A percentile compares a stretch with the other conserved stretches of the same genome.
Evolutionary conservation across 148 eudicot genomes (phyloP).

Genomic region (Rhododendron williamsianum): DNA sequence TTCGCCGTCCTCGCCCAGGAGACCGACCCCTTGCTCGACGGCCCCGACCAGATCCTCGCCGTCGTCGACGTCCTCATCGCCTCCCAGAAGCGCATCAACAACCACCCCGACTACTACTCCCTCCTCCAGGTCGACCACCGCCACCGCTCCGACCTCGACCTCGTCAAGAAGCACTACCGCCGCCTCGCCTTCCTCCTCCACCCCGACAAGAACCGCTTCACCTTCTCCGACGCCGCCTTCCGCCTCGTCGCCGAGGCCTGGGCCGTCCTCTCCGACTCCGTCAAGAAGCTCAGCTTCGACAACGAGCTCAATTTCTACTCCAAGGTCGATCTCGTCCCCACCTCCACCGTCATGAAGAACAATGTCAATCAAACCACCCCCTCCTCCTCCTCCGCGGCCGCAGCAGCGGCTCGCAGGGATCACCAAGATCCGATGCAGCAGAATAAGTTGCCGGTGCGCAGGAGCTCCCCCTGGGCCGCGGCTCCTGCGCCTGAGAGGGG

Average conservation of each 20-base stretch:
- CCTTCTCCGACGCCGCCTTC: constrained; percentile 8
- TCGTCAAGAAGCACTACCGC: constrained; percentile 6
- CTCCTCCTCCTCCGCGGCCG: too few relatives aligned
- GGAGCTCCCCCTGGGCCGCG: constrained; percentile 25
- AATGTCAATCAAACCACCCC: not conserved
- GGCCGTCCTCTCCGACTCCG: constrained; percentile 7
- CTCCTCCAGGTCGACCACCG: constrained; percentile 56
- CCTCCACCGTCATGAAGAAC: not conserved
- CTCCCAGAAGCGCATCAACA: constrained; percentile 44
- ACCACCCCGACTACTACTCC: constrained; percentile 62
- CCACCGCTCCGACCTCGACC: constrained; percentile 17
- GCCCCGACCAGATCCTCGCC: constrained; percentile 87
- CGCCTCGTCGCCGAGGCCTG: constrained; percentile 10
- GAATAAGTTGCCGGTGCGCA: constrained; percentile 52
- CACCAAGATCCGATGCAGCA: not conserved
- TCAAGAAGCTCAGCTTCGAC: constrained; percentile 32
- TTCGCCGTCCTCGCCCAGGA: constrained; percentile 89
- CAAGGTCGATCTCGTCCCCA: constrained; percentile 41
- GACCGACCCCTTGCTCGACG: constrained; percentile 63
- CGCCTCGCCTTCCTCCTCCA: constrained; percentile 14
- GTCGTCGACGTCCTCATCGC: constrained; percentile 70
- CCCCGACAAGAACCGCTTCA: constrained; percentile 9
- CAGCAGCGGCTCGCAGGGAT: not conserved
- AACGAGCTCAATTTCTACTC: constrained; percentile 33
- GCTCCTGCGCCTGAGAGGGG: constrained; percentile 25